These are phyloP conservation scores for Tinospora cordifolia DNA, from an alignment of 164 flowering plant genomes.

Conservation along the genomic window DNA sequence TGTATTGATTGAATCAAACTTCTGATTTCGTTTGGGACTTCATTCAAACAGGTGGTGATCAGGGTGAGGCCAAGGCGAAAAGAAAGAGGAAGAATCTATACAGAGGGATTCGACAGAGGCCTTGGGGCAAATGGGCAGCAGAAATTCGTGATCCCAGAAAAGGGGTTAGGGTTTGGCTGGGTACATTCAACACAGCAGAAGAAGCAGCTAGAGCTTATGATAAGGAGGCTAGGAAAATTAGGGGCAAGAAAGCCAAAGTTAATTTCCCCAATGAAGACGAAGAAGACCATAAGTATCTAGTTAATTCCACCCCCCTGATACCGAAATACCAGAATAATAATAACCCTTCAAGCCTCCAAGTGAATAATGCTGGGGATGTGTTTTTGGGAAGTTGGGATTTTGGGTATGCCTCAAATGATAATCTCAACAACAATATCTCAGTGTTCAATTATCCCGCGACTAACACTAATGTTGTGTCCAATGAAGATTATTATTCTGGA, in stretches of 20 bases:
- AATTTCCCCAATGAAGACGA: conserved; percentile 84
- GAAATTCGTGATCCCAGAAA: conserved; percentile 94
- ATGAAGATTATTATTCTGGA: conserved; percentile 7
- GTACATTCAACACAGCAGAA: conserved; percentile 88
- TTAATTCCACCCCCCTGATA: neutral
- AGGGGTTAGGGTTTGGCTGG: conserved; percentile 92
- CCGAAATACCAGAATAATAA: neutral
- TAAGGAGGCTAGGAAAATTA: conserved; percentile 70
- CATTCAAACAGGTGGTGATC: conserved; percentile 4
- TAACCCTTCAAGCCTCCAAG: neutral
- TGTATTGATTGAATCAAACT: neutral
- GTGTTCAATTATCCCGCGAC: neutral
- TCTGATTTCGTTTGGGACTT: conserved; percentile 1
- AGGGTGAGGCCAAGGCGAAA: conserved; percentile 23
- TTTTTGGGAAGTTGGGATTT: conserved; percentile 10
- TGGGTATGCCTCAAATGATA: conserved; percentile 11
- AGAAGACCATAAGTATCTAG: conserved; percentile 2
- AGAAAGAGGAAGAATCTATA: conserved; percentile 72
- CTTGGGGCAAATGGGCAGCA: conserved; percentile 57
- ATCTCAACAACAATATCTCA: neutral
- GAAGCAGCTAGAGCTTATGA: conserved; percentile 96
- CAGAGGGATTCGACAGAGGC: conserved; percentile 76
- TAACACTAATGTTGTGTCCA: neutral
- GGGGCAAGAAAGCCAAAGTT: conserved; percentile 88
- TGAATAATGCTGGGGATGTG: neutral